Conservation (phyloP, 805 yeast genomes). For the Cyberlindnera sargentensis region DNA sequence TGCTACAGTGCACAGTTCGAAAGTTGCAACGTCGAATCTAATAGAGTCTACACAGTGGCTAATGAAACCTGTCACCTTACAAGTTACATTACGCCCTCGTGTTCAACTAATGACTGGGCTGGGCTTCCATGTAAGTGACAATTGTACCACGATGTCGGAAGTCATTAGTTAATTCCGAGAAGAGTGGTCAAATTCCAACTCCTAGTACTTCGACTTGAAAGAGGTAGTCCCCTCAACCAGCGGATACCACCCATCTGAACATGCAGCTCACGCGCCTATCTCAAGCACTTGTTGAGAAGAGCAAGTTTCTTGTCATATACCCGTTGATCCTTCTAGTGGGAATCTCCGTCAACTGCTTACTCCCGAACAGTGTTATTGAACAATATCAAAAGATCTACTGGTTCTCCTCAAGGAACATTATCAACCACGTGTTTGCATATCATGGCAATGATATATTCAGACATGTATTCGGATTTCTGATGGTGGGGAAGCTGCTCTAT, state of each 20-base stretch:
- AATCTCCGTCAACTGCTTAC: background rate
- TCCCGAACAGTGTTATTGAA: background rate
- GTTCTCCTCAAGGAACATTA: slow-evolving; percentile 9
- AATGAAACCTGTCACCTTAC: too few species aligned
- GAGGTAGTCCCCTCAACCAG: too few species aligned
- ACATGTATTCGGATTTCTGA: background rate
- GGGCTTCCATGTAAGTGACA: too few species aligned
- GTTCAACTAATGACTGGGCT: too few species aligned
- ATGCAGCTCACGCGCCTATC: background rate
- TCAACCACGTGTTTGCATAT: slow-evolving; percentile 10
- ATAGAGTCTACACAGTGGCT: too few species aligned
- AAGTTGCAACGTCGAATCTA: too few species aligned
- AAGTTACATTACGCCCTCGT: too few species aligned
- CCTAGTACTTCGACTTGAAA: too few species aligned
- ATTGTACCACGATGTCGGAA: too few species aligned
- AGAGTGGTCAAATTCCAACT: too few species aligned
- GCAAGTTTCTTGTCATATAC: slow-evolving; percentile 4
- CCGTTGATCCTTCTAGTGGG: slow-evolving; percentile 5
- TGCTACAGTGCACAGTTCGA: too few species aligned
- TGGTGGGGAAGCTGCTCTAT: background rate
- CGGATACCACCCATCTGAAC: background rate
- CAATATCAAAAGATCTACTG: slow-evolving; percentile 3
- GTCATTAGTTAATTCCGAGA: too few species aligned
- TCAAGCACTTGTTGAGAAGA: slow-evolving; percentile 1
- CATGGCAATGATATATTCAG: slow-evolving; percentile 7